phyloP scores from a whole-genome alignment of 306 rosid species.

The Vigna unguiculata region DNA sequence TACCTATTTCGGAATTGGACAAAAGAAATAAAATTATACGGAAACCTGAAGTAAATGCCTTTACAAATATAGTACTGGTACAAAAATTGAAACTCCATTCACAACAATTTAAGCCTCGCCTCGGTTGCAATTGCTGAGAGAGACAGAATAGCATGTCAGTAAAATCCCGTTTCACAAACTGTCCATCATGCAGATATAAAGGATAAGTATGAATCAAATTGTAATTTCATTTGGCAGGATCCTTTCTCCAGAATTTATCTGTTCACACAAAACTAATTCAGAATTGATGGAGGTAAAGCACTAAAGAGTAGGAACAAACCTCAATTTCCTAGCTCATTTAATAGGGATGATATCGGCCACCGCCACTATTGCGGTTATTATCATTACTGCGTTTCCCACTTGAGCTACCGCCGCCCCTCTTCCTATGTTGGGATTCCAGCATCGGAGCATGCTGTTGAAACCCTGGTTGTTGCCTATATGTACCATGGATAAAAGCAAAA shows the following conservation, averaged over 20 bases:
- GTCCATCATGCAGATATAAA: not conserved
- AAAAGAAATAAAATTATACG: not conserved
- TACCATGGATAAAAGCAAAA: constrained; percentile 2
- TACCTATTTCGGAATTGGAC: not conserved
- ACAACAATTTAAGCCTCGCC: constrained; percentile 18
- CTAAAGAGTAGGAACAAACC: constrained; percentile 16
- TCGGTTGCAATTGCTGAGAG: not conserved
- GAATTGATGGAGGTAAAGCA: constrained; percentile 7
- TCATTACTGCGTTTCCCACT: constrained; percentile 56
- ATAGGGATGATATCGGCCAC: constrained; percentile 67
- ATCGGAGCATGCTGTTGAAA: constrained; percentile 7
- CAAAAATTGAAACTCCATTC: constrained; percentile 22
- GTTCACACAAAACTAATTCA: not conserved
- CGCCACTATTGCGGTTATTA: constrained; percentile 53
- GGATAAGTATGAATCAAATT: constrained; percentile 18
- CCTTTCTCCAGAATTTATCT: not conserved
- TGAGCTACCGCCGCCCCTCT: constrained; percentile 52
- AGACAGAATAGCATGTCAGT: not conserved
- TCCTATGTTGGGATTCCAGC: not conserved
- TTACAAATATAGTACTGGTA: not conserved
- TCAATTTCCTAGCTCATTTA: constrained; percentile 35
- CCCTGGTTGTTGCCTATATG: constrained; percentile 54
- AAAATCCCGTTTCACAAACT: constrained; percentile 9
- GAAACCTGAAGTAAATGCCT: not conserved
- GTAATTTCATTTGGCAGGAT: constrained; percentile 3